Evolutionary conservation across 140 eudicot genomes (phyloP).

Genomic region (Eryngium alpinum): DNA sequence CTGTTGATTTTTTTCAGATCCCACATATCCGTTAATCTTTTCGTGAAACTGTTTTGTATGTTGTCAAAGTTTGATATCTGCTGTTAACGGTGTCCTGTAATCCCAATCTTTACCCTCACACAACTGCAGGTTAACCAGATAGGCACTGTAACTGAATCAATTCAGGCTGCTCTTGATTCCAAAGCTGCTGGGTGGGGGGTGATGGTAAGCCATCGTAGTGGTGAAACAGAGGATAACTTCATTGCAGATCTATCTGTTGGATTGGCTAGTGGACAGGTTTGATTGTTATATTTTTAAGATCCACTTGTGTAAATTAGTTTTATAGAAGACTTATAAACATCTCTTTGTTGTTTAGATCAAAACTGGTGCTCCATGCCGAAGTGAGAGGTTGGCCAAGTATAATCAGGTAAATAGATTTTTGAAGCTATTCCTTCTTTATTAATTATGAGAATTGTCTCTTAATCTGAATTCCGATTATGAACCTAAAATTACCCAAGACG

Average conservation of each 20-base stretch:
- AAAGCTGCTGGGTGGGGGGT: constrained; percentile 99
- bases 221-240: constrained; percentile 96
- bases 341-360: constrained; percentile 48
- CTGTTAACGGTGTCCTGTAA: not conserved
- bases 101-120: not conserved
- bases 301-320: not conserved
- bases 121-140: constrained; percentile 85
- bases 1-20: no score
- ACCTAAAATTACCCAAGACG: not conserved
- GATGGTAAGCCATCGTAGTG: constrained; percentile 99
- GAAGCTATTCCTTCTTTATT: not conserved
- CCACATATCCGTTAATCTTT: no score
- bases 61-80: not conserved
- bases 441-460: not conserved
- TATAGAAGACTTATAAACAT: not conserved
- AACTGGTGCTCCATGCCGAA: constrained; percentile 95
- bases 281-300: not conserved
- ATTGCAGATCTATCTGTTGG: constrained; percentile 95
- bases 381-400: constrained; percentile 88
- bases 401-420: constrained; percentile 53
- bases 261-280: constrained; percentile 96
- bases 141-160: constrained; percentile 87
- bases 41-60: no score
- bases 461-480: not conserved
- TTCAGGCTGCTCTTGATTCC: constrained; percentile 88